Conservation (phyloP, 2,329 filamentous ascomycete genomes). For the Elsinoe batatas region DNA sequence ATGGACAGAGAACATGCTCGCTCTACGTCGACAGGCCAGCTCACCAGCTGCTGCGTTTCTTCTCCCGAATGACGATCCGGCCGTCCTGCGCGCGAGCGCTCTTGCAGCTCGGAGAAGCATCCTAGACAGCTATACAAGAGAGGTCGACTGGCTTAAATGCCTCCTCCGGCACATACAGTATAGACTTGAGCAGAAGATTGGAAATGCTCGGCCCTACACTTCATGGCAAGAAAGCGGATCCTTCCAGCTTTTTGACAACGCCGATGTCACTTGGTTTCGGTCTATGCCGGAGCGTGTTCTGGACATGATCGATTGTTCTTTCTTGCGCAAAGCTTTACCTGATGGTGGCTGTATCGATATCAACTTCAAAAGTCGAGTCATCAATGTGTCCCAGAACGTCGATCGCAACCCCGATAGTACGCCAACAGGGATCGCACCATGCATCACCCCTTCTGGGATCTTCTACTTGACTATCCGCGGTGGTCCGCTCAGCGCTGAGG, state of each 20-base stretch:
- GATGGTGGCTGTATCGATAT: slow-evolving; percentile 43
- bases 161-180: slow-evolving; percentile 50
- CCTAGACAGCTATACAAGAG: slow-evolving; percentile 17
- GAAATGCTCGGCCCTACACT: slow-evolving; percentile 48
- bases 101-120: slow-evolving; percentile 32
- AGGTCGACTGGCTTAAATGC: slow-evolving; percentile 47
- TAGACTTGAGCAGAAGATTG: slow-evolving; percentile 43
- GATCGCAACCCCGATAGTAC: slow-evolving; percentile 45
- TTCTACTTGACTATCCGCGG: slow-evolving; percentile 52
- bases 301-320: slow-evolving; percentile 55
- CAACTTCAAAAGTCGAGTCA: slow-evolving; percentile 45
- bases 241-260: slow-evolving; percentile 46
- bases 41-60: slow-evolving; percentile 54
- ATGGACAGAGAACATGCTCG: slow-evolving; percentile 39
- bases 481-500: slow-evolving; percentile 51
- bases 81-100: slow-evolving; percentile 43
- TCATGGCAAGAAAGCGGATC: slow-evolving; percentile 48
- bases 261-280: slow-evolving; percentile 42
- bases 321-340: slow-evolving; percentile 37
- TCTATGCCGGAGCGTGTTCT: slow-evolving; percentile 49
- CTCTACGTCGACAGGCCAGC: slow-evolving; percentile 49
- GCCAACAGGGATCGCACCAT: slow-evolving; percentile 51
- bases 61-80: slow-evolving; percentile 44
- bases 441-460: slow-evolving; percentile 57
- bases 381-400: slow-evolving; percentile 65